Evolutionary conservation across 2,329 filamentous ascomycete species (phyloP).

Genomic region (Alternaria brassicae): DNA sequence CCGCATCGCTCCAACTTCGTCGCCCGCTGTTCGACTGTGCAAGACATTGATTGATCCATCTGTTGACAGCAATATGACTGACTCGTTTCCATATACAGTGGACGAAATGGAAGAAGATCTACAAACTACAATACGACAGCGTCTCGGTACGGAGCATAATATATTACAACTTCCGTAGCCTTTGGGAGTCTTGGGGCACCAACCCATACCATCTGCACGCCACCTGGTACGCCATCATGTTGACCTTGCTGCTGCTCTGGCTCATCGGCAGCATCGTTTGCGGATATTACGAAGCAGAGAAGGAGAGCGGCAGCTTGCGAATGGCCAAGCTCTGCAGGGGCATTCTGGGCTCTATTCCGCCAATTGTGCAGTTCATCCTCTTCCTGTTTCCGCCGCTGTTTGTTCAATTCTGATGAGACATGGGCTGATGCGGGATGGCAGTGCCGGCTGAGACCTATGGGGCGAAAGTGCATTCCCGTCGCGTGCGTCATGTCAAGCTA

Average conservation of each 20-base stretch:
- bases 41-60: neutral
- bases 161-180: neutral
- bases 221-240: conserved; percentile 11
- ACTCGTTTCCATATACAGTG: neutral
- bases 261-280: conserved; percentile 12
- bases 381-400: conserved; percentile 21
- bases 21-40: neutral
- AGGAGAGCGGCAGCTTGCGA: neutral
- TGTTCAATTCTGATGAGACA: conserved; percentile 13
- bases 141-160: conserved; percentile 3
- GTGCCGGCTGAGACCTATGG: conserved; percentile 2
- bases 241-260: conserved; percentile 9
- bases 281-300: conserved; percentile 7
- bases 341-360: conserved; percentile 13
- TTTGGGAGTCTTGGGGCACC: conserved; percentile 11
- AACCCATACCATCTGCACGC: conserved; percentile 15
- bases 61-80: neutral
- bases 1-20: neutral
- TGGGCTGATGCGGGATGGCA: conserved; percentile 2
- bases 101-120: neutral
- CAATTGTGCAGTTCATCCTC: conserved; percentile 13
- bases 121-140: conserved; percentile 11
- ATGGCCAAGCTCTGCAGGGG: conserved; percentile 11
- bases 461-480: conserved; percentile 1
- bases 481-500: neutral